Percentiles rank a stretch among this genome's conserved stretches.
Evolutionary conservation across 768 basidiomycete genomes (phyloP).

Genomic region (Trametes cinnabarina): DNA sequence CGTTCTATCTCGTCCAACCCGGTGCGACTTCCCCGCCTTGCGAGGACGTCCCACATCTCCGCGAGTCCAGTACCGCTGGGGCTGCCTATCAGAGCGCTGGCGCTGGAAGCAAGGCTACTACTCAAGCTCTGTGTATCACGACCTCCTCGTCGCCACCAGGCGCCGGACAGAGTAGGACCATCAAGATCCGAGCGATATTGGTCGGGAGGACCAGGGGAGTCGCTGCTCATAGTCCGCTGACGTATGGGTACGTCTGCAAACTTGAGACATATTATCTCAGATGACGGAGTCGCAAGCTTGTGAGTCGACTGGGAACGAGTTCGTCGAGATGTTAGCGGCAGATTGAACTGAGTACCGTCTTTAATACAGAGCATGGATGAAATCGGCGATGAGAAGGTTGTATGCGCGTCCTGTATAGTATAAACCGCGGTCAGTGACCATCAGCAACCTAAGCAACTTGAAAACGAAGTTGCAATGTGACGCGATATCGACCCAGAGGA

Average conservation of each 20-base stretch:
- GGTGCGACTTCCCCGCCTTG: conserved; percentile 8
- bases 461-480: too few relatives aligned
- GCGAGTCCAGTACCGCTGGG: conserved; percentile 7
- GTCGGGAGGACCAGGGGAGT: neutral
- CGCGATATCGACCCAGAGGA: too few relatives aligned
- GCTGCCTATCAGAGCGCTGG: conserved; percentile 9
- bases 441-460: too few relatives aligned
- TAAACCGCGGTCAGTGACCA: neutral
- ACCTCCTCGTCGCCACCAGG: conserved; percentile 25
- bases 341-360: conserved; percentile 43
- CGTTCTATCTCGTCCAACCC: conserved; percentile 8
- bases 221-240: conserved; percentile 10
- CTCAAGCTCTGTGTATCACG: conserved; percentile 13
- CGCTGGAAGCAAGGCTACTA: conserved; percentile 7
- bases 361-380: conserved; percentile 41
- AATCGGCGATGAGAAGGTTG: conserved; percentile 42
- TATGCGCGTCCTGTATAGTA: conserved; percentile 36
- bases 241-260: neutral
- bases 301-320: neutral
- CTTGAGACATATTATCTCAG: conserved; percentile 13
- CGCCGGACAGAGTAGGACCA: neutral
- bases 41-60: conserved; percentile 16
- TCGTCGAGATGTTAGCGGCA: conserved; percentile 23
- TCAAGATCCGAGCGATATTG: neutral
- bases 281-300: neutral